A percentile compares a stretch with the other conserved stretches of the same genome.
Evolutionary conservation across 1,139 yeast species (phyloP).

Genomic region (Nakaseomyces uthaithaninus): DNA sequence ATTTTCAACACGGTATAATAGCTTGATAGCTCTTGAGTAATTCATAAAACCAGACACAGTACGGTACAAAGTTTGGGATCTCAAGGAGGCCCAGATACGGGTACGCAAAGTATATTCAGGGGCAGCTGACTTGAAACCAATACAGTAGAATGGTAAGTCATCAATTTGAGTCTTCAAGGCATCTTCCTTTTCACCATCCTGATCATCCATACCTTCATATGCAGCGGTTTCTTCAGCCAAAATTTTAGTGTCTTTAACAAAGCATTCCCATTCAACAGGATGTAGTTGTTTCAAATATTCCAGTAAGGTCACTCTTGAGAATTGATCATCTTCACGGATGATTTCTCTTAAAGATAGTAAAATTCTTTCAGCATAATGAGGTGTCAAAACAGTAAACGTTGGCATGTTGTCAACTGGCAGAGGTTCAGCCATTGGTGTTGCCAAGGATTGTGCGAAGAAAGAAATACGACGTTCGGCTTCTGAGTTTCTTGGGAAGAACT

Average conservation of each 20-base stretch:
- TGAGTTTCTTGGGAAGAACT: constrained; percentile 90
- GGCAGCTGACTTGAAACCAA: constrained; percentile 98
- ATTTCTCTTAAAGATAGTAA: constrained; percentile 90
- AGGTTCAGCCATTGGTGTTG: constrained; percentile 98
- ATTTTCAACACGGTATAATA: constrained; percentile 95
- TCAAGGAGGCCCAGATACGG: constrained; percentile 97
- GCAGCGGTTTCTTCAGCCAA: constrained; percentile 96
- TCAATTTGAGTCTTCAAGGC: constrained; percentile 84
- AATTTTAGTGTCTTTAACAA: constrained; percentile 96
- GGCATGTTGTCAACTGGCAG: constrained; percentile 99
- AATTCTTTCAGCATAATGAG: constrained; percentile 97
- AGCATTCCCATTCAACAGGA: constrained; percentile 99
- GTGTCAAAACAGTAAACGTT: constrained; percentile 93
- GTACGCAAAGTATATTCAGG: constrained; percentile 98
- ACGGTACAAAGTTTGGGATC: constrained; percentile 96
- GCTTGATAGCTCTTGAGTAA: constrained; percentile 94
- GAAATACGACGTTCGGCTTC: constrained; percentile 99
- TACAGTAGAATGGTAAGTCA: constrained; percentile 96
- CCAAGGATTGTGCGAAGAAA: constrained; percentile 96
- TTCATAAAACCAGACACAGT: constrained; percentile 99
- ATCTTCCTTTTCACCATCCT: constrained; percentile 54
- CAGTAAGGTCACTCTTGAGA: constrained; percentile 89
- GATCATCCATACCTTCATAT: constrained; percentile 63
- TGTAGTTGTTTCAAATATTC: constrained; percentile 96
- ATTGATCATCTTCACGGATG: constrained; percentile 97